phyloP scores from a whole-genome alignment of 768 basidiomycete species.

The Hortiboletus campestris region DNA sequence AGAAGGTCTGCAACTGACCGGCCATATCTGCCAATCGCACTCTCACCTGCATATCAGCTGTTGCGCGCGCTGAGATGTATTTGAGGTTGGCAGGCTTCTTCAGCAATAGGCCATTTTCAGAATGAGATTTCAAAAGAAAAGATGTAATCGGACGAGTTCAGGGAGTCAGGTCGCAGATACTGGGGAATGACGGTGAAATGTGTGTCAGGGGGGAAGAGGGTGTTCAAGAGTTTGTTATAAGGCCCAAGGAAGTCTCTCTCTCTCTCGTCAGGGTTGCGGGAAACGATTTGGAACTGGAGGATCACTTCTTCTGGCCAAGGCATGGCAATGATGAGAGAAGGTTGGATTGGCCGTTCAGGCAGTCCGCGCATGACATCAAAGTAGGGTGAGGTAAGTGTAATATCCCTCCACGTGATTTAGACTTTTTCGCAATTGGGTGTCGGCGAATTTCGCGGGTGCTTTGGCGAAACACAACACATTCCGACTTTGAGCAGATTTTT shows the following conservation, averaged over 20 bases:
- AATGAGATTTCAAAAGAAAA: background rate
- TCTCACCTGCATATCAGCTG: background rate
- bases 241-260: background rate
- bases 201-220: background rate
- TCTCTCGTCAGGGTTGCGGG: too few relatives aligned
- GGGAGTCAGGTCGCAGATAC: background rate
- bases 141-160: background rate
- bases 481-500: too few relatives aligned
- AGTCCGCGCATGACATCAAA: too few relatives aligned
- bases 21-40: background rate
- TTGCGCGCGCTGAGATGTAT: background rate
- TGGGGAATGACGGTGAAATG: background rate
- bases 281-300: too few relatives aligned
- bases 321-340: too few relatives aligned
- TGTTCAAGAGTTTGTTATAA: background rate
- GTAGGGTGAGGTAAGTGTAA: too few relatives aligned
- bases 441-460: too few relatives aligned
- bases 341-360: too few relatives aligned
- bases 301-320: too few relatives aligned
- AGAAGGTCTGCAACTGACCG: background rate
- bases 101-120: background rate
- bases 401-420: too few relatives aligned
- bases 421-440: too few relatives aligned
- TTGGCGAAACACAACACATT: too few relatives aligned
- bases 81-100: background rate